These are phyloP conservation scores for Mycosphaerella sp. DNA, from an alignment of 2,329 filamentous ascomycete species.

Conservation along the genomic window DNA sequence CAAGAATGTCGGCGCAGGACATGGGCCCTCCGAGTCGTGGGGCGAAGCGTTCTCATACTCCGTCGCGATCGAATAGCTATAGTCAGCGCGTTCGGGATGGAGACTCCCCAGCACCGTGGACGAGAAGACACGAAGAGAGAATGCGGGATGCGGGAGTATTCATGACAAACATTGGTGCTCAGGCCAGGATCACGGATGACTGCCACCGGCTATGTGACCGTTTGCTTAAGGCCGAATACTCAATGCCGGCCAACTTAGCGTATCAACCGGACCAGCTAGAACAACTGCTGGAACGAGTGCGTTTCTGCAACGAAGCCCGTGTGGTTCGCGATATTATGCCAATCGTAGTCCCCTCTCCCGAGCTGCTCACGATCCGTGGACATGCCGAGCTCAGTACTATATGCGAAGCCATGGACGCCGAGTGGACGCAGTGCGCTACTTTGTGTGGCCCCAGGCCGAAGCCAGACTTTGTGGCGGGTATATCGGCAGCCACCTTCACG, in stretches of 20 bases:
- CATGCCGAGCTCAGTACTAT: not conserved
- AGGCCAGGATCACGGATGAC: slow-evolving; percentile 5
- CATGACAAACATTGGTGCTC: slow-evolving; percentile 6
- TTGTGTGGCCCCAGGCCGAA: slow-evolving; percentile 13
- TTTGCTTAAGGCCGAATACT: not conserved
- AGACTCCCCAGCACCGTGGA: slow-evolving; percentile 11
- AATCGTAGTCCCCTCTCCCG: slow-evolving; percentile 3
- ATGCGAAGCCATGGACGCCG: slow-evolving; percentile 8
- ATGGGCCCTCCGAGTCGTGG: not conserved
- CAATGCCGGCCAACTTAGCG: not conserved
- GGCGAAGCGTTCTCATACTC: not conserved
- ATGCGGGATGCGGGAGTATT: slow-evolving; percentile 14
- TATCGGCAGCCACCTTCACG: slow-evolving; percentile 10
- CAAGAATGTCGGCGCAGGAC: not conserved
- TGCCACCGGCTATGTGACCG: slow-evolving; percentile 8
- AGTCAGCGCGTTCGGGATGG: slow-evolving; percentile 12
- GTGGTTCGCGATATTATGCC: slow-evolving; percentile 5
- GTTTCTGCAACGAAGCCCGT: slow-evolving; percentile 1
- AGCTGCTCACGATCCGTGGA: slow-evolving; percentile 5
- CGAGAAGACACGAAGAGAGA: slow-evolving; percentile 12
- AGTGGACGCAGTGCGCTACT: slow-evolving; percentile 13
- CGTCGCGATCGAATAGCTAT: slow-evolving; percentile 7
- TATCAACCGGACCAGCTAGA: not conserved
- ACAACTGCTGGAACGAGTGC: not conserved
- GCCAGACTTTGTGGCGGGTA: slow-evolving; percentile 14